phyloP scores from a whole-genome alignment of 805 yeast species.

The Wickerhamiella allomyrinae region DNA sequence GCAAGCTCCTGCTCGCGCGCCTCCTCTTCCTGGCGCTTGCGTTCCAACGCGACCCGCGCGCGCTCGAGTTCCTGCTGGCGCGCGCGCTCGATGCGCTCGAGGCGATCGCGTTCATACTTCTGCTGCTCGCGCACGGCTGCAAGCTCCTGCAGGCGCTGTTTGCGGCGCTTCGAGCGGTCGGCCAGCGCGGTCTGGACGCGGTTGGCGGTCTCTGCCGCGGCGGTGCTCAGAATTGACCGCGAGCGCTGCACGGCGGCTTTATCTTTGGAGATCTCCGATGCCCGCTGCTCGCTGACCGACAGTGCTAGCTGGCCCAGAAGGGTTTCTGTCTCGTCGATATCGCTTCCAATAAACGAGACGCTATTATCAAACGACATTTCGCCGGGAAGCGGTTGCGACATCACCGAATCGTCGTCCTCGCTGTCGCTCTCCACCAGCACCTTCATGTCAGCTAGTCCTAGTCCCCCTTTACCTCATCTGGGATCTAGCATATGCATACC shows the following conservation, averaged over 20 bases:
- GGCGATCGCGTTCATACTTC: conserved; percentile 2
- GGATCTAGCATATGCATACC: too few relatives aligned
- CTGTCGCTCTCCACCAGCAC: neutral
- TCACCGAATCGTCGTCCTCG: neutral
- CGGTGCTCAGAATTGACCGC: neutral
- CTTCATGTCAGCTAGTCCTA: conserved; percentile 2
- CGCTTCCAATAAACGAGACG: neutral
- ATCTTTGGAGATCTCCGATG: neutral
- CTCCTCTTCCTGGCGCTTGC: neutral
- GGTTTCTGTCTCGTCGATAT: neutral
- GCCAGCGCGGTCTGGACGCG: neutral
- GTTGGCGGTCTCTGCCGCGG: neutral
- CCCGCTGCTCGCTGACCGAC: neutral
- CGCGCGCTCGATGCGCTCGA: conserved; percentile 1
- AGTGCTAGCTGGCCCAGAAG: neutral
- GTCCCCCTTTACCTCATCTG: too few relatives aligned
- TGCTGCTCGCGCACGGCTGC: conserved; percentile 2
- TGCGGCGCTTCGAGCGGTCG: conserved; percentile 1
- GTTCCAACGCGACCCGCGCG: neutral
- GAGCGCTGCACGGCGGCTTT: neutral
- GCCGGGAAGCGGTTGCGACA: neutral
- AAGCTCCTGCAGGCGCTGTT: neutral
- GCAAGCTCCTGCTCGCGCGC: neutral
- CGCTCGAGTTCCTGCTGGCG: conserved; percentile 1
- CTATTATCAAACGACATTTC: neutral